Base-by-base conservation (phyloP, 2,329 filamentous ascomycete species). In the Zymoseptoria tritici region DNA sequence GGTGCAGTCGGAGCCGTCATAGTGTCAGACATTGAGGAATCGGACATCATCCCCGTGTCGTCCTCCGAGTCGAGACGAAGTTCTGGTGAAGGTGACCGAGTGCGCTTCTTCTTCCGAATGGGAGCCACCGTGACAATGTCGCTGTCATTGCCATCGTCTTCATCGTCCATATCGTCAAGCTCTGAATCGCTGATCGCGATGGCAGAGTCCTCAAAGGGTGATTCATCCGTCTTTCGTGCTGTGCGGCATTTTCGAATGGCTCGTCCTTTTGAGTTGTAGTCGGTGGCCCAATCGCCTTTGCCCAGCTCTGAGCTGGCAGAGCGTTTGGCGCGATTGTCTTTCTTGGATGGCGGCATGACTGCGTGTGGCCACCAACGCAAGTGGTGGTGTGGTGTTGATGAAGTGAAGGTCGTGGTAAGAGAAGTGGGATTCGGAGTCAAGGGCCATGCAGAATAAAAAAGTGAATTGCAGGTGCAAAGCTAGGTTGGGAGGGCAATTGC, bases 181-280 rank as follows among this genome's bases (percentile, higher is more conserved):
- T 67, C 62, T 49, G 69, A 64, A 29, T 73, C 74, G 51, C 74
- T 74, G 31, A 76, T 70, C 56, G 71, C 63, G 3, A 70, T 62
- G 13, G 66, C 66, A 2, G 75, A 75, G 58, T 78, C 75, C 20
- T 78, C 72, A 59, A 73, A 79, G n/a, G 71, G 75, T 2, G 69
- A 73, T 13, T 24, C 22, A 7, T 67, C 64, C 13, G 61, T 64
- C 58, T 71, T 72, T 9, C 75, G 74, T n/a, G 74, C 73, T 36
- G 67, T 72, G 36, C 72, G 71, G 59, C 64, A 66, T 55, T 64
- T 66, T 50, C 77, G 74, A n/a, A 79, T 72, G 6, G 77, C 77
- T 4, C 77, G 71, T 53, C 77, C 77, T 8, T 75, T 78, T 57
- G 71, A 64, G 64, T 77, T 77, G 69, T 73, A 74, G 54, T 70